Evolutionary conservation across 352 stramenopile species (phyloP).

Genomic region (Nothophytophthora sp.): DNA sequence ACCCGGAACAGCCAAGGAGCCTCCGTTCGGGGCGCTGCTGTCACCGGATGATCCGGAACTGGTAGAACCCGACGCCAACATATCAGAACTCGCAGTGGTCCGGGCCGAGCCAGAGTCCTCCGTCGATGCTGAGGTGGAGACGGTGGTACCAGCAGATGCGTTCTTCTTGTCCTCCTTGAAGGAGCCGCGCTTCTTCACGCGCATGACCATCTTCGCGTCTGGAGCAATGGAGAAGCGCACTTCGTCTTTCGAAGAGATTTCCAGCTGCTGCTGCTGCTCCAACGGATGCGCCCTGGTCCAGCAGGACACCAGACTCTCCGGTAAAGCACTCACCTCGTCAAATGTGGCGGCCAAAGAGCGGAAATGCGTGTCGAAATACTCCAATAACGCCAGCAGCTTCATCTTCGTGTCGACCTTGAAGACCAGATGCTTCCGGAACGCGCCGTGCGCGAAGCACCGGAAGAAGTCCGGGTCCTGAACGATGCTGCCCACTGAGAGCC

Average conservation of each 20-base stretch:
- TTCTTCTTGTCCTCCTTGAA: conserved; percentile 34
- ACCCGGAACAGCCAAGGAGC: conserved; percentile 1
- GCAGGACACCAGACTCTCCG: conserved; percentile 28
- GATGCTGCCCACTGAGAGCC: conserved; percentile 75
- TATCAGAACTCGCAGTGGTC: conserved; percentile 8
- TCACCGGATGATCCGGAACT: conserved; percentile 8
- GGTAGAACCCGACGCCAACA: conserved; percentile 8
- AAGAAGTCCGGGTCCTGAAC: conserved; percentile 80
- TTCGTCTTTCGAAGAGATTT: conserved; percentile 47
- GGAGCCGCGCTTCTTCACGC: conserved; percentile 38
- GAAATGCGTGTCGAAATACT: conserved; percentile 57
- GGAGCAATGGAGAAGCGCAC: conserved; percentile 47
- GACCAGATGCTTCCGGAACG: conserved; percentile 70
- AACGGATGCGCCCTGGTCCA: conserved; percentile 37
- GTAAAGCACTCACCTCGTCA: conserved; percentile 21
- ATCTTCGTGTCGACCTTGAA: conserved; percentile 64
- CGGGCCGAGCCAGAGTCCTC: conserved; percentile 15
- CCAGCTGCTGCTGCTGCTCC: conserved; percentile 24
- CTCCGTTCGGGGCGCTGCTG: conserved; percentile 14
- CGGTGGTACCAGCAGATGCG: conserved; percentile 2
- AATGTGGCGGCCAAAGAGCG: conserved; percentile 20
- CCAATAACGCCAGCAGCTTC: conserved; percentile 41
- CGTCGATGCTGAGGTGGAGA: conserved; percentile 4
- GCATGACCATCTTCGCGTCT: conserved; percentile 45
- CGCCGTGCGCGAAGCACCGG: conserved; percentile 53